These are phyloP conservation scores for Cyberlindnera nakhonratchasimensis DNA, from an alignment of 805 yeast species.

Conservation along the genomic window DNA sequence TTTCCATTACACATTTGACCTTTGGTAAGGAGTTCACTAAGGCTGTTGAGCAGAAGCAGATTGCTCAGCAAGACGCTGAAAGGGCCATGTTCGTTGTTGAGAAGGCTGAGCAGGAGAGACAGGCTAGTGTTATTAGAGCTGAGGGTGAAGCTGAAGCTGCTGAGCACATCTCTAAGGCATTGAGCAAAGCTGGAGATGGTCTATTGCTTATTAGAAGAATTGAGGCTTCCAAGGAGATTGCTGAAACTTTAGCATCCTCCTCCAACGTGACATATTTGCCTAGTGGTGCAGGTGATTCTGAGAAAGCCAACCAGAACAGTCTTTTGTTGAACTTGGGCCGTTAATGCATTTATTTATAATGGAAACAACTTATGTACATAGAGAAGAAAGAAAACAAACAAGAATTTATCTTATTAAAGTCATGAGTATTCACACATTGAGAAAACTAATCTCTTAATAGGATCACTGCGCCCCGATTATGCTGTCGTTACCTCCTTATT, in stretches of 20 bases:
- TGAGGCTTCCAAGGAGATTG: conserved; percentile 96
- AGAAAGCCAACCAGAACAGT: conserved; percentile 40
- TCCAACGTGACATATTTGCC: conserved; percentile 91
- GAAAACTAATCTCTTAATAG: conserved; percentile 3
- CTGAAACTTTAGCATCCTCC: conserved; percentile 76
- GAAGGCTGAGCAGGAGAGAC: conserved; percentile 95
- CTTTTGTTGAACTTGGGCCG: conserved; percentile 69
- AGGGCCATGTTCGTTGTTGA: conserved; percentile 91
- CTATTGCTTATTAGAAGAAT: conserved; percentile 88
- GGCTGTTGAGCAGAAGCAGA: conserved; percentile 98
- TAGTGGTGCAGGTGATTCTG: conserved; percentile 35
- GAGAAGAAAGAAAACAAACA: no score
- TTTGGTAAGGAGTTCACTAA: conserved; percentile 95
- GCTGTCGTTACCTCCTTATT: no score
- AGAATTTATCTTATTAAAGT: no score
- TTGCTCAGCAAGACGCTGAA: conserved; percentile 99
- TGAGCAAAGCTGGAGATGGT: conserved; percentile 94
- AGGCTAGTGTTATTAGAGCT: conserved; percentile 91
- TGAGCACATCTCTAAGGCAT: conserved; percentile 87
- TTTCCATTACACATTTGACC: conserved; percentile 95
- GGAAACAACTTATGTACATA: no score
- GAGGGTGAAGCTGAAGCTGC: conserved; percentile 99
- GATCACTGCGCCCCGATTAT: no score
- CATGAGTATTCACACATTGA: background rate
- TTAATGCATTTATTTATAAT: conserved; percentile 31